phyloP scores from a whole-genome alignment of 352 stramenopile species.

The Pythium grandisporangium region DNA sequence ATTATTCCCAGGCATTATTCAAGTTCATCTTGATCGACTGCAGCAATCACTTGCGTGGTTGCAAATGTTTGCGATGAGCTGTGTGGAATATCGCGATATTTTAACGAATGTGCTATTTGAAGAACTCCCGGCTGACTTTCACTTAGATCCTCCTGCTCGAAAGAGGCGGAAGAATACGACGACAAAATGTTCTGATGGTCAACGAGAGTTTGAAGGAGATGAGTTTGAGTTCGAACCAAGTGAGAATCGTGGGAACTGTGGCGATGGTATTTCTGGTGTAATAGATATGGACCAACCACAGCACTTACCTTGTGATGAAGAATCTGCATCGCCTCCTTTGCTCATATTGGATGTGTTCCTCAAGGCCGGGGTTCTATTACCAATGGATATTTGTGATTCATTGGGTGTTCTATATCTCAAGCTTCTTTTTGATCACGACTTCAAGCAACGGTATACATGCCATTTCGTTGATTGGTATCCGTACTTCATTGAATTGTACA shows the following conservation, averaged over 20 bases:
- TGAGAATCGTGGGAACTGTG: no score
- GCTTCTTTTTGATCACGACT: slow-evolving; percentile 67
- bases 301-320: background rate
- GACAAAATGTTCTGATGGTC: no score
- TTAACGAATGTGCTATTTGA: slow-evolving; percentile 53
- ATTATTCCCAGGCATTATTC: slow-evolving; percentile 31
- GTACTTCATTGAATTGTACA: slow-evolving; percentile 69
- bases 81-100: slow-evolving; percentile 50
- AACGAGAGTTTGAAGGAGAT: no score
- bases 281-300: no score
- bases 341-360: slow-evolving; percentile 64
- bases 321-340: slow-evolving; percentile 10
- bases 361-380: slow-evolving; percentile 56
- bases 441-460: slow-evolving; percentile 77
- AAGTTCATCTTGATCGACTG: slow-evolving; percentile 44
- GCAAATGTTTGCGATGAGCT: slow-evolving; percentile 65
- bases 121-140: slow-evolving; percentile 35
- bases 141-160: slow-evolving; percentile 19
- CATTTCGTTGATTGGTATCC: slow-evolving; percentile 79
- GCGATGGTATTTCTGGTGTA: no score
- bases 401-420: slow-evolving; percentile 80
- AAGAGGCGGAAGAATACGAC: slow-evolving; percentile 10
- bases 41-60: slow-evolving; percentile 56
- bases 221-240: no score
- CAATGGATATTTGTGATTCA: slow-evolving; percentile 58